Evolutionary conservation across 2,329 filamentous ascomycete genomes (phyloP), one percentile per base, ranked within the genome.

Genomic region (Neofusicoccum cordaticola): DNA sequence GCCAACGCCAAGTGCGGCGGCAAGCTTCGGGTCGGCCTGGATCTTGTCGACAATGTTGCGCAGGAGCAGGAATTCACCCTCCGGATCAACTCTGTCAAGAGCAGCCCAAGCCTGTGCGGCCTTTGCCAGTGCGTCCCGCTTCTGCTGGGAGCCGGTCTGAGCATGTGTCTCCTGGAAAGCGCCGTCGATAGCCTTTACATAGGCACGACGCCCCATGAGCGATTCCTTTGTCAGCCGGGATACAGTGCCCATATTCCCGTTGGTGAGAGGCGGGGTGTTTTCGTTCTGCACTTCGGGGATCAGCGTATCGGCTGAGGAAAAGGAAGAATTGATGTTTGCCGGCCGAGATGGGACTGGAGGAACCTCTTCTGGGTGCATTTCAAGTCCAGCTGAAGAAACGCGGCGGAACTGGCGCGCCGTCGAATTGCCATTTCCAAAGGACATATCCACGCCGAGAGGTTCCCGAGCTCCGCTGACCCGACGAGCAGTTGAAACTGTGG

Each of bases 371-470:
- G 39, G 37, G 17, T 52, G 47, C 47, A 22, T n/a, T 19, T 53
- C 48, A 22, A 39, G 58, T 8, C 41, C 74, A 82, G 81, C 74
- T 71, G 92, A 90, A 0, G 93, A 95, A 0, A 96, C 92, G 27
- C 94, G 88, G 68, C 92, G 91, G 81, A 97, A 98, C 61, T 96
- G 89, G 63, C 93, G 89, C 69, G 96, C 92, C 15, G 93, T 97
- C 0, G 94, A 97, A 1, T 91, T 92, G 7, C 89, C 90, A 77
- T 98, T 98, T 60, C 94, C 95, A 78, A 96, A 98, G 5, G 90
- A 96, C 82, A 96, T 89, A 72, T 98, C 92, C 1, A 95, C 85
- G 63, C 93, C 92, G 1, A 97, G 83, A 0, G 94, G 93, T 68
- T 91, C 89, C 77, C 92, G 93, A 52, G 74, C 72, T 37, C 74